These are phyloP conservation scores for Entomortierella beljakovae DNA, from an alignment of 192 early-diverging fungal species.

Conservation along the genomic window DNA sequence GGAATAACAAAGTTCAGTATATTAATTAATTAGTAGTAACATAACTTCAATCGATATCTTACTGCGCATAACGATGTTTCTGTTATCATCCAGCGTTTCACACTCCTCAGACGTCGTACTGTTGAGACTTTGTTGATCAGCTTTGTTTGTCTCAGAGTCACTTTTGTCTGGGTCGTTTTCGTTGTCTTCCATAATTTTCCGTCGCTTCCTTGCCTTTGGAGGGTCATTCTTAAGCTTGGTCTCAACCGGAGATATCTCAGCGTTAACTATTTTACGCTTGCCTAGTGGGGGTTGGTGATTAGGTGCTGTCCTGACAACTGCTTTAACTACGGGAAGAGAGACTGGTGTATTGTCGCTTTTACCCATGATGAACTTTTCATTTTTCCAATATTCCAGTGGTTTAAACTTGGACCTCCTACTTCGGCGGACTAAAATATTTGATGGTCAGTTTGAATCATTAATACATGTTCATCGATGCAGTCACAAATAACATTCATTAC, in stretches of 20 bases:
- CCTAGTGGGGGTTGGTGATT: neutral
- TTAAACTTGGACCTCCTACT: constrained; percentile 11
- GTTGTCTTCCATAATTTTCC: neutral
- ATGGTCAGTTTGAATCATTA: neutral
- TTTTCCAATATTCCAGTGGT: constrained; percentile 37
- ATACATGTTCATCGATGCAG: too few species aligned
- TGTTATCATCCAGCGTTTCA: neutral
- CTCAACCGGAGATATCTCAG: neutral
- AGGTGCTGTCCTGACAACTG: constrained; percentile 11
- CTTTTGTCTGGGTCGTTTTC: neutral
- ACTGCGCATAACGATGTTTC: neutral
- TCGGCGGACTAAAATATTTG: constrained; percentile 13
- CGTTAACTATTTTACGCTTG: neutral
- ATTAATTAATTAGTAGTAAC: neutral
- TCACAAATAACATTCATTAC: too few species aligned
- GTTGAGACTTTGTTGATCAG: neutral
- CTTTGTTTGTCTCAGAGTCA: neutral
- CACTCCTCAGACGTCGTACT: neutral
- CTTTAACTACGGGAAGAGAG: constrained; percentile 24
- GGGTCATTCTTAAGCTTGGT: neutral
- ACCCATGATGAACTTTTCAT: constrained; percentile 22
- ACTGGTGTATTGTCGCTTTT: neutral
- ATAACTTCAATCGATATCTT: neutral
- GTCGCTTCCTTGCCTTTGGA: neutral
- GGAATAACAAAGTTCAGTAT: constrained; percentile 1